These are phyloP conservation scores for Plasmopara muralis DNA, from an alignment of 352 stramenopile genomes.

Conservation along the genomic window DNA sequence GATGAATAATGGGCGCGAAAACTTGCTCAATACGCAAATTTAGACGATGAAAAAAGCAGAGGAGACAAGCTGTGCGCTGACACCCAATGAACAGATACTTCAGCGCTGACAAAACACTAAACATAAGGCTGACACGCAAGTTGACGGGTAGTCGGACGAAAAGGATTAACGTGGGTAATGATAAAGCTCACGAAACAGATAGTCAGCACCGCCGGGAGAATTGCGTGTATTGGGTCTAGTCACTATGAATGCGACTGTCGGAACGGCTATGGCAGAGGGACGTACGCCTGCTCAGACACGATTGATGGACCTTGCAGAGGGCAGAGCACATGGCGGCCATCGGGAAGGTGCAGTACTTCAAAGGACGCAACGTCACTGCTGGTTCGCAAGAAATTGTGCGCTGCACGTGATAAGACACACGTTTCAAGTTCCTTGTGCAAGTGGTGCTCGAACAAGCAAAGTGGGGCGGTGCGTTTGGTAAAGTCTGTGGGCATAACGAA, in stretches of 20 bases:
- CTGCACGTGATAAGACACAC: slow-evolving; percentile 10
- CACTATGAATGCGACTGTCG: slow-evolving; percentile 50
- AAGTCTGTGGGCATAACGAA: slow-evolving; percentile 87
- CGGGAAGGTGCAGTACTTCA: slow-evolving; percentile 59
- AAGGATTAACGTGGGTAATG: background rate
- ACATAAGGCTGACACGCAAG: slow-evolving; percentile 42
- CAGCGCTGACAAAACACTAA: slow-evolving; percentile 67
- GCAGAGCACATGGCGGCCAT: slow-evolving; percentile 35
- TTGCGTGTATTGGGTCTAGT: slow-evolving; percentile 54
- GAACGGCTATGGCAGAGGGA: slow-evolving; percentile 40
- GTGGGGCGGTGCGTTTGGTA: slow-evolving; percentile 81
- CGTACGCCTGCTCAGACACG: slow-evolving; percentile 71
- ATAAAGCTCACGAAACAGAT: slow-evolving; percentile 15
- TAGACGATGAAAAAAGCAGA: slow-evolving; percentile 47
- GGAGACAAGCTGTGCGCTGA: slow-evolving; percentile 27
- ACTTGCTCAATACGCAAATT: slow-evolving; percentile 45
- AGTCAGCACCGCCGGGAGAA: slow-evolving; percentile 52
- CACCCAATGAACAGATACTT: slow-evolving; percentile 62
- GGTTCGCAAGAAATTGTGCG: slow-evolving; percentile 38
- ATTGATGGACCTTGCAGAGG: slow-evolving; percentile 71
- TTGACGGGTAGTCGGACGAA: slow-evolving; percentile 6
- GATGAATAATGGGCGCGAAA: slow-evolving; percentile 61
- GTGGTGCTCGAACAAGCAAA: slow-evolving; percentile 73
- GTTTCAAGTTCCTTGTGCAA: slow-evolving; percentile 22
- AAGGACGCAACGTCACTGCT: slow-evolving; percentile 65